Evolutionary conservation across 768 basidiomycete species (phyloP).

Genomic region (Russula olivacea): DNA sequence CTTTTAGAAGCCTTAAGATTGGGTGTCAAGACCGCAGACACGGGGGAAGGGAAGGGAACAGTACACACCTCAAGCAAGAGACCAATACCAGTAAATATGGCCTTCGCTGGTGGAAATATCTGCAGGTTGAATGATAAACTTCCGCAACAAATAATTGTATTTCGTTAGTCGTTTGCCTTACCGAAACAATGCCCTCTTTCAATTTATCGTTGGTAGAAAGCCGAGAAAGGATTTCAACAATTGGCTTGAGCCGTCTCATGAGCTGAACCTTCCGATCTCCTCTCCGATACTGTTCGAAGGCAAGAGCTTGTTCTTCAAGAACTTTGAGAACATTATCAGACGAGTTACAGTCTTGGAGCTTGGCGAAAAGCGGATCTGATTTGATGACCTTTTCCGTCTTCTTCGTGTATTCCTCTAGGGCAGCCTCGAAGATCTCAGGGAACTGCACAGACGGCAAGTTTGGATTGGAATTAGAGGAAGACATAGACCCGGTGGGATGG

Average conservation of each 20-base stretch:
- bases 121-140: not conserved
- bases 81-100: slow-evolving; percentile 3
- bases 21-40: not conserved
- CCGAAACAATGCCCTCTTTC: not conserved
- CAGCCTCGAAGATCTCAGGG: not conserved
- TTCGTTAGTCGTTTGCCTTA: not conserved
- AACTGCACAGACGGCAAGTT: not conserved
- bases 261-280: not conserved
- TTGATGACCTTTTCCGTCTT: not conserved
- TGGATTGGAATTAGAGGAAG: not conserved
- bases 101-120: not conserved
- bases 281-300: not conserved
- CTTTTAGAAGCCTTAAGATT: not conserved
- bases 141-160: not conserved
- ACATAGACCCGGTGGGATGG: not conserved
- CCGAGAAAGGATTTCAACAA: not conserved
- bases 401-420: not conserved
- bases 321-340: not conserved
- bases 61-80: not conserved
- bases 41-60: not conserved
- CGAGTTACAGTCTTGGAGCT: not conserved
- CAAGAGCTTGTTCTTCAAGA: not conserved
- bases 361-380: not conserved
- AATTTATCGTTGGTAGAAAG: not conserved
- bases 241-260: not conserved